Evolutionary conservation across 768 basidiomycete species (phyloP).

Genomic region (Porpolomopsis calyptriformis): DNA sequence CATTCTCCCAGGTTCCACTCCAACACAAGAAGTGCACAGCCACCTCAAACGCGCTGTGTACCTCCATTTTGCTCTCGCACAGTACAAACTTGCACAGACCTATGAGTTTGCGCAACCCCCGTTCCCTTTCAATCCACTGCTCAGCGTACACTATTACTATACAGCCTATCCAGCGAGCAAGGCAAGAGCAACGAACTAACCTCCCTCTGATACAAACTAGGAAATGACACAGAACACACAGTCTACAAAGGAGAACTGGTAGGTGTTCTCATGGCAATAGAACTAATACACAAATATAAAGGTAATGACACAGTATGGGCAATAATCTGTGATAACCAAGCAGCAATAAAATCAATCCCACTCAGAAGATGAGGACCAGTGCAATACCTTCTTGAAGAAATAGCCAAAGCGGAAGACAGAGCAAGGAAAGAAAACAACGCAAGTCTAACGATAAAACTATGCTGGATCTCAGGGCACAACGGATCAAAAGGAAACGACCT

Average conservation of each 20-base stretch:
- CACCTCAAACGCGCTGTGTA: conserved; percentile 80
- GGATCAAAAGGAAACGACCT: conserved; percentile 18
- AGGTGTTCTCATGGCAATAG: conserved; percentile 17
- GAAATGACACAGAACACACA: conserved; percentile 14
- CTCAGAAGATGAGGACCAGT: too few relatives aligned
- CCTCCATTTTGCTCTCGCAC: conserved; percentile 74
- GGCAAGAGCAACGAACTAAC: conserved; percentile 32
- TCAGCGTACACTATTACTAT: conserved; percentile 91
- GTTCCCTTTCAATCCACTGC: conserved; percentile 77
- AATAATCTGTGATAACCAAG: conserved; percentile 13
- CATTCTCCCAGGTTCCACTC: conserved; percentile 39
- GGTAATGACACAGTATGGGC: not conserved
- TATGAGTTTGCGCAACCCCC: conserved; percentile 86
- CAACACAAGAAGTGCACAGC: conserved; percentile 53
- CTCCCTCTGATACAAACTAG: conserved; percentile 13
- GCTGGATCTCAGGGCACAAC: conserved; percentile 19
- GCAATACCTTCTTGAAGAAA: conserved; percentile 7
- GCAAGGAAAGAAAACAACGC: too few relatives aligned
- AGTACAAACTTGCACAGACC: conserved; percentile 86
- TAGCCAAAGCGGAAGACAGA: too few relatives aligned
- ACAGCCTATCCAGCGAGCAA: conserved; percentile 69
- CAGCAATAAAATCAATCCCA: too few relatives aligned
- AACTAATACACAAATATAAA: conserved; percentile 15
- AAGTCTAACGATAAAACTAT: conserved; percentile 1
- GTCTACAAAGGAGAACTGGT: conserved; percentile 23